Conservation (phyloP, 106 monocot genomes). For the Gastrodia elata region DNA sequence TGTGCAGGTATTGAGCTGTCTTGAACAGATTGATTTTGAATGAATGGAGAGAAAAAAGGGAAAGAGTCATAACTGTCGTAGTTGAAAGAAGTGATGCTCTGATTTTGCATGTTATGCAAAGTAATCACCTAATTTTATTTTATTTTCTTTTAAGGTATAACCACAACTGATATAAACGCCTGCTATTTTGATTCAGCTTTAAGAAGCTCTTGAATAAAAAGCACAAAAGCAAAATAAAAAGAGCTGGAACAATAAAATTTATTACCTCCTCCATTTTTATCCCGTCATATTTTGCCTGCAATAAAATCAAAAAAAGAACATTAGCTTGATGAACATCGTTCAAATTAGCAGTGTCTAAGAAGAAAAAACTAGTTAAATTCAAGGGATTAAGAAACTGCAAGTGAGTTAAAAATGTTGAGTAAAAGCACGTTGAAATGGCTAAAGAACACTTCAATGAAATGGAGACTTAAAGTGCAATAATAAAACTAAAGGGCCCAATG, state of each 20-base stretch:
- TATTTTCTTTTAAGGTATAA: not conserved
- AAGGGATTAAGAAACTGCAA: not conserved
- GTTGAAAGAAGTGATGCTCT: not conserved
- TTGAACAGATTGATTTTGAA: not conserved
- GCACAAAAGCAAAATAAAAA: not conserved
- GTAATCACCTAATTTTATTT: not conserved
- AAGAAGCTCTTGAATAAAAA: not conserved
- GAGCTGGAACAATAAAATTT: not conserved
- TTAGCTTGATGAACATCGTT: constrained; percentile 2
- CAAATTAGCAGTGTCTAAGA: not conserved
- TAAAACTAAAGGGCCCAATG: not conserved
- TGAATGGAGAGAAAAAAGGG: not conserved
- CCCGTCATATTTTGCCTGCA: constrained; percentile 49
- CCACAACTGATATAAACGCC: not conserved
- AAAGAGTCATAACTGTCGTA: not conserved
- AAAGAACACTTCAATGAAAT: not conserved
- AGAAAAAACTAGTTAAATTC: not conserved
- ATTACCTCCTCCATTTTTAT: constrained; percentile 62
- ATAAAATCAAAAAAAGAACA: constrained; percentile 4
- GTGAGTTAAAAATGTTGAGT: not conserved
- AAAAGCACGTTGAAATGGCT: not conserved
- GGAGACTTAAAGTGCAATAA: not conserved
- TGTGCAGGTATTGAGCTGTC: not conserved
- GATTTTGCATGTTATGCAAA: not conserved
- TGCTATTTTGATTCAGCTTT: not conserved